These are phyloP conservation scores for Microsporum canis DNA, from an alignment of 2,329 filamentous ascomycete species.

Conservation along the genomic window DNA sequence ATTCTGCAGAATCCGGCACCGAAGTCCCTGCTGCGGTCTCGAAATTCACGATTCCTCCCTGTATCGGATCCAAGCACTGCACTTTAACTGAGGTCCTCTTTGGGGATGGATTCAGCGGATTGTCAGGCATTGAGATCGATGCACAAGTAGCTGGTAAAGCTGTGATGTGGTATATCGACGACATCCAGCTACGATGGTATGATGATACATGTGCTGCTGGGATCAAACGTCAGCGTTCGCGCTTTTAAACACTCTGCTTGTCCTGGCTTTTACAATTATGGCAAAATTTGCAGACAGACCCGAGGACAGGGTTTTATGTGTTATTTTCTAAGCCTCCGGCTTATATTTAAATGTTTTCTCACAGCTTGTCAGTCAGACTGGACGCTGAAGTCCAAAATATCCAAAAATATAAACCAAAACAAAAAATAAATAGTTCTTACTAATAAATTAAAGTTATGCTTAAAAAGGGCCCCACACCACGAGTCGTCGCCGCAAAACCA, in stretches of 20 bases:
- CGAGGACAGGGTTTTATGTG: background rate
- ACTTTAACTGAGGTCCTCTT: slow-evolving; percentile 35
- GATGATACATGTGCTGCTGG: slow-evolving; percentile 41
- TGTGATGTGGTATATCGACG: slow-evolving; percentile 39
- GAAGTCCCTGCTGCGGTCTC: slow-evolving; percentile 29
- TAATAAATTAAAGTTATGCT: background rate
- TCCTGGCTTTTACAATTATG: background rate
- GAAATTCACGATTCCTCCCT: slow-evolving; percentile 34
- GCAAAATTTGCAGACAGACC: background rate
- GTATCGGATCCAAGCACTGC: slow-evolving; percentile 32
- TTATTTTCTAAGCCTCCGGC: background rate
- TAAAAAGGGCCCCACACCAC: background rate
- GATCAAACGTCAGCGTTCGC: slow-evolving; percentile 8
- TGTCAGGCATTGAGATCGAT: slow-evolving; percentile 40
- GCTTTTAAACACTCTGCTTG: background rate
- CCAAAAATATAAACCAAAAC: background rate
- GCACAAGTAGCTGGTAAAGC: slow-evolving; percentile 33
- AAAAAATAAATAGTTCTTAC: background rate
- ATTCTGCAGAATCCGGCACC: slow-evolving; percentile 23
- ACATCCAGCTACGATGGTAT: slow-evolving; percentile 39
- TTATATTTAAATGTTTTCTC: background rate
- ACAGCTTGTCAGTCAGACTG: background rate
- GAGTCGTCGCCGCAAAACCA: too few relatives aligned
- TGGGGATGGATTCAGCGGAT: slow-evolving; percentile 28
- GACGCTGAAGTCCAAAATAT: background rate